Base-by-base conservation (phyloP, 2,329 filamentous ascomycete species). In the Grosmannia clavigera region DNA sequence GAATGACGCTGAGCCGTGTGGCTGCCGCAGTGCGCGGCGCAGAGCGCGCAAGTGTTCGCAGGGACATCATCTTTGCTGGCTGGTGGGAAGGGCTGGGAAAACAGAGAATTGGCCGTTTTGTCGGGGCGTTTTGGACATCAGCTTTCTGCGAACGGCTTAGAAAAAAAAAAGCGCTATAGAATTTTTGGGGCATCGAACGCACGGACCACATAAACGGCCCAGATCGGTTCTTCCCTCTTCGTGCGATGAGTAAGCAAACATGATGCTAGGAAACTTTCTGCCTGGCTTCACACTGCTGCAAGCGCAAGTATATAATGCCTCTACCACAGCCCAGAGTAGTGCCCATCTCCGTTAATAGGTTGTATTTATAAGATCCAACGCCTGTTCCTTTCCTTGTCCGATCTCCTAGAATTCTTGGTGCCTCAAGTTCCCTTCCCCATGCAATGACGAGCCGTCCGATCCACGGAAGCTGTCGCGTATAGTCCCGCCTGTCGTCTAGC, bases 41-140 rank as follows among this genome's bases (percentile, higher is more conserved):
- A 57, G 84, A 81, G 71, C 87, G 86, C 69, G 81, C 78, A 65
- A 87, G 70, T 62, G 79, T 75, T 71, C 87, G 81, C 66, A 89
- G 76, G 65, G 86, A 86, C 70, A 90, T 76, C 88, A 91, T 56
- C 6, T 12, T 91, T 65, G 68, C 81, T 60, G 58, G 22, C 40
- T 50, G 46, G 35, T 48, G 33, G 22, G 35, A 11, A 25, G 35
- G 27, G 29, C 25, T 22, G 22, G n/a, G 11, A 9, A 31, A 25
- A 27, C 16, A 27, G 27, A 54, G 31, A n/a, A 35, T 9, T 10
- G 33, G 52, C 40, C 16, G 16, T n/a, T 2, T 16, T 46, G 16
- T 31, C 25, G 2, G 48, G 22, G 29, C 29, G 38, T 25, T 55
- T 40, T 55, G 19, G 33, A 40, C 27, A 16, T 40, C 7, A 4